Evolutionary conservation across 2,329 filamentous ascomycete species (phyloP).

Genomic region (Colletotrichum sp.): DNA sequence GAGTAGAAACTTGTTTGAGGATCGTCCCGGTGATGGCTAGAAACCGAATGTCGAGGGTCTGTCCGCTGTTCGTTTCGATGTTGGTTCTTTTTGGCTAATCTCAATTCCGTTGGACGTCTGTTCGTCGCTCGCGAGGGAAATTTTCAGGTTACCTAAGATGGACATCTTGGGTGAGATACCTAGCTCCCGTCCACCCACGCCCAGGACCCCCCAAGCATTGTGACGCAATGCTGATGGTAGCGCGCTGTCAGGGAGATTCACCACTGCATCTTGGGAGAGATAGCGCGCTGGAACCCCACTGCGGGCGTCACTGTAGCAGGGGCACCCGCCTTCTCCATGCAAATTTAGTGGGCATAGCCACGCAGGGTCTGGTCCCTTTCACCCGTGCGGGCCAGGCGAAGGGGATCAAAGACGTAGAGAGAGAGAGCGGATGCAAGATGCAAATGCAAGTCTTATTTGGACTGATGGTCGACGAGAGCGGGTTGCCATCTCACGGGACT

Average conservation of each 20-base stretch:
- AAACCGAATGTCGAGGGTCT: constrained; percentile 2
- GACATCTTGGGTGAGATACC: neutral
- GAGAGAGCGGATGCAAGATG: neutral
- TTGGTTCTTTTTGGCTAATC: neutral
- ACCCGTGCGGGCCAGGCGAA: constrained; percentile 8
- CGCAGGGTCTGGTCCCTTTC: constrained; percentile 22
- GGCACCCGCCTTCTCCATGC: neutral
- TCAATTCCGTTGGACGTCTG: neutral
- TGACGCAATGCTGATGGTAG: constrained; percentile 14
- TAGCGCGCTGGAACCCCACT: neutral
- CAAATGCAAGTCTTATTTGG: constrained; percentile 1
- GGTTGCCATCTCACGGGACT: constrained; percentile 4
- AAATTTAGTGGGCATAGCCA: constrained; percentile 14
- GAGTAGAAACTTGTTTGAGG: constrained; percentile 4
- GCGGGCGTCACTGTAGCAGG: constrained; percentile 4
- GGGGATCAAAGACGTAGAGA: neutral
- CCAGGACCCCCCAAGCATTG: constrained; percentile 6
- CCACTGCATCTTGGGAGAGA: neutral
- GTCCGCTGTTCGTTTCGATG: constrained; percentile 1
- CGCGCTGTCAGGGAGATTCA: constrained; percentile 7
- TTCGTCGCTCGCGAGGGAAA: neutral
- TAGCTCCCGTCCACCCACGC: neutral
- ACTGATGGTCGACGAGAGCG: neutral
- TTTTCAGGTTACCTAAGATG: neutral
- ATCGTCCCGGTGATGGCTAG: neutral